These are phyloP conservation scores for Articulospora tetracladia DNA, from an alignment of 495 filamentous ascomycete genomes.

Conservation along the genomic window DNA sequence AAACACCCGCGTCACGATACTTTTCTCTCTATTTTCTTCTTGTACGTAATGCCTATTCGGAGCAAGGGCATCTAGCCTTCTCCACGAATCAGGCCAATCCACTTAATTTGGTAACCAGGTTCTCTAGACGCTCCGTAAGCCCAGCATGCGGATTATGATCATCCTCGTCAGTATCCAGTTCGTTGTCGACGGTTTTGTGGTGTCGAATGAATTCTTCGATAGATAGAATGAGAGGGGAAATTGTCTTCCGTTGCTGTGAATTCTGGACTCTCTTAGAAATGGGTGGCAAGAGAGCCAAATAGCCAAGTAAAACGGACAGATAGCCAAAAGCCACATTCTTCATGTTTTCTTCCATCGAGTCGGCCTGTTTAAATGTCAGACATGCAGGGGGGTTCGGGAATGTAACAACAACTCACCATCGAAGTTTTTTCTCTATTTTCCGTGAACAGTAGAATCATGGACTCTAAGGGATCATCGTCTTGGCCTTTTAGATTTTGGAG, in stretches of 20 bases:
- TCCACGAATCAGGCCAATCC: conserved; percentile 5
- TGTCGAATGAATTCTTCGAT: conserved; percentile 81
- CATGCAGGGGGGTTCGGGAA: conserved; percentile 6
- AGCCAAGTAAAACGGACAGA: conserved; percentile 78
- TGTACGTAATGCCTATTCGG: not conserved
- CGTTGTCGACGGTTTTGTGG: conserved; percentile 68
- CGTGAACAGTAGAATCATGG: conserved; percentile 45
- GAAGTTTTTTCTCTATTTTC: conserved; percentile 45
- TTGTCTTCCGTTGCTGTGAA: conserved; percentile 52
- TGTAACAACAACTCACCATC: conserved; percentile 50
- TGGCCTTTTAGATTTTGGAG: conserved; percentile 29
- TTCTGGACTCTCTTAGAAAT: conserved; percentile 46
- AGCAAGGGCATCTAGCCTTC: not conserved
- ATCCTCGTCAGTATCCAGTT: conserved; percentile 39
- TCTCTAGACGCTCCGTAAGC: conserved; percentile 35
- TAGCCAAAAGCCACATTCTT: conserved; percentile 90
- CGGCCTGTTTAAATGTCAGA: conserved; percentile 50
- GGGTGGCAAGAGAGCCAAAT: conserved; percentile 60
- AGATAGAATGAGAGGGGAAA: conserved; percentile 66
- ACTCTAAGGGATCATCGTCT: conserved; percentile 35
- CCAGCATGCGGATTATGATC: conserved; percentile 41
- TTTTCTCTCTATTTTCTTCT: not conserved
- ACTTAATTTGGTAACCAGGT: conserved; percentile 14
- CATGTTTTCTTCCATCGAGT: conserved; percentile 78
- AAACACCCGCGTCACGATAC: not conserved